These are phyloP conservation scores for Eleusine coracana DNA, from an alignment of 176 grass and related monocot species.

Conservation along the genomic window DNA sequence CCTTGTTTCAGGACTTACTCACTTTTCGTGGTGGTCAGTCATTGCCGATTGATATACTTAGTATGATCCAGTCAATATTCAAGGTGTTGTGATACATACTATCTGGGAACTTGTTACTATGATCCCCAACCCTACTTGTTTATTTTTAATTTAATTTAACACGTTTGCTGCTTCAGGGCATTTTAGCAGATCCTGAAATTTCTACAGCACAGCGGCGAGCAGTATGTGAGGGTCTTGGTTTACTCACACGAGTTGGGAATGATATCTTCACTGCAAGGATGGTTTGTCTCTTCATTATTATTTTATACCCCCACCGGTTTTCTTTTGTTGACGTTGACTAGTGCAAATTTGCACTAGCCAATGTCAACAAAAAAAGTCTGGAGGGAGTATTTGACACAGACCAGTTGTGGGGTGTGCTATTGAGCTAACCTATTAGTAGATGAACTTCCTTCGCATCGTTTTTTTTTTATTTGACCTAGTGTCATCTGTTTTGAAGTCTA, in stretches of 20 bases:
- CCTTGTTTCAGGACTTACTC: slow-evolving; percentile 61
- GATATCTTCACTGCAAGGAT: slow-evolving; percentile 90
- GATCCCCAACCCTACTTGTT: neutral
- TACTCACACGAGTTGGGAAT: slow-evolving; percentile 79
- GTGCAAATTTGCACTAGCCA: no score
- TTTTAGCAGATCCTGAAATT: slow-evolving; percentile 72
- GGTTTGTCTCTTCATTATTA: slow-evolving; percentile 52
- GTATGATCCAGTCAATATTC: slow-evolving; percentile 74
- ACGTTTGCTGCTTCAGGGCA: slow-evolving; percentile 58
- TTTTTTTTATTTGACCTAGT: neutral
- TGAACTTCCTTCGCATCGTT: neutral
- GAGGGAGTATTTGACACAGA: no score
- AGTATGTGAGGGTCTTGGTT: slow-evolving; percentile 88
- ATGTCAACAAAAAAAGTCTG: no score
- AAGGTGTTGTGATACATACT: slow-evolving; percentile 46
- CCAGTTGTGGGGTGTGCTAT: no score
- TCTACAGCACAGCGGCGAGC: slow-evolving; percentile 73
- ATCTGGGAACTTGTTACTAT: neutral
- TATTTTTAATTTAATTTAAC: slow-evolving; percentile 28
- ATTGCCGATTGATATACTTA: slow-evolving; percentile 73
- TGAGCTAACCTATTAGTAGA: neutral
- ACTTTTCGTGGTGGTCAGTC: slow-evolving; percentile 63
- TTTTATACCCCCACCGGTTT: neutral
- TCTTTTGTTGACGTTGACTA: no score
- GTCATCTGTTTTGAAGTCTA: neutral